Evolutionary conservation across 2,329 filamentous ascomycete species (phyloP), one percentile per base, ranked within the genome.

Genomic region (Neofusicoccum kwambonambiense): DNA sequence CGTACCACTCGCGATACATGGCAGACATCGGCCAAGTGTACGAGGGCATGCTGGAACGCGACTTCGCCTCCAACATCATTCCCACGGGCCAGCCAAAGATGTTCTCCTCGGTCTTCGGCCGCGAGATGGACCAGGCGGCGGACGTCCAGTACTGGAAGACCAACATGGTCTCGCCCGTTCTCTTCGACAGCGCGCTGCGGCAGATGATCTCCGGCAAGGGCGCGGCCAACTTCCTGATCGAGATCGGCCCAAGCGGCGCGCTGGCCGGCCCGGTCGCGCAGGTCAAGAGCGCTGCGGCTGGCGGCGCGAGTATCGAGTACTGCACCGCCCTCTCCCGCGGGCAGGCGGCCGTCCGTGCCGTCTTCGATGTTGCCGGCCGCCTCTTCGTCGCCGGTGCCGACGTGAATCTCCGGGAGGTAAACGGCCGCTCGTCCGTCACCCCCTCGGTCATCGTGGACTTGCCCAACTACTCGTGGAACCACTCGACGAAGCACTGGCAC

Each of bases 381-480:
- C 64, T 65, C 4, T 61, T 42, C 8, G 2, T 51, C 6, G 13
- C 3, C 4, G 56, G 35, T 15, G 13, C 19, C 7, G 6, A 7
- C 1, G 35, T 65, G n/a, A 8, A 44, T 15, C 15, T 65, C 7
- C 13, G 13, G 13, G 8, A 2, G 6, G 42, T 62, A 2, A 65
- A 65, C 31, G 19, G n/a, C 34, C 27, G 13, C 12, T 19, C 31
- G 2, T 27, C 19, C 7, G 8, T n/a, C 13, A 34, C 3, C 3
- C 45, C 44, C 15, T 15, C 47, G 8, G 17, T 62, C 13, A 62
- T 71, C 0, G 41, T 73, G 3, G 70, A 73, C 56, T 64, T 76
- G 3, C 74, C 74, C 1, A 64, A 52, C 3, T 76, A 76, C 47
- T 45, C 66, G 1, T 76, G 72, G 72, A 66, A 71, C 11, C 70